phyloP scores from a whole-genome alignment of 106 monocot genomes.

The Triglochin maritima region DNA sequence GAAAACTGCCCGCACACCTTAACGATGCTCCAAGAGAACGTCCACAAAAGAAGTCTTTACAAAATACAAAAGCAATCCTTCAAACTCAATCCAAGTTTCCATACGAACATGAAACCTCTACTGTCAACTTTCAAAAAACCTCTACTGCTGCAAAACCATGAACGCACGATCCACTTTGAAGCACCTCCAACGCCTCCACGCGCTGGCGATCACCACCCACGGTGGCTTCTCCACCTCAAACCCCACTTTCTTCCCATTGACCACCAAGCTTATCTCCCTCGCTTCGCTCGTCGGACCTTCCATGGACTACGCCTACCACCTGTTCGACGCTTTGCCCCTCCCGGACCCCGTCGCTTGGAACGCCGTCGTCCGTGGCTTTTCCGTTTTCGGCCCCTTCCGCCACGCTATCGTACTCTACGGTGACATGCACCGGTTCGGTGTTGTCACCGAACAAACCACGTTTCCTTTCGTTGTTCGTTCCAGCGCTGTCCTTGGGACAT shows the following conservation, averaged over 20 bases:
- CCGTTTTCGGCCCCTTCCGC: conserved; percentile 5
- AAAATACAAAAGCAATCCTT: too few relatives aligned
- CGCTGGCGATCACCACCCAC: not conserved
- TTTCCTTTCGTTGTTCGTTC: conserved; percentile 9
- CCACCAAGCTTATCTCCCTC: conserved; percentile 10
- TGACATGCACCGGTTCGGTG: not conserved
- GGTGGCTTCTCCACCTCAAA: not conserved
- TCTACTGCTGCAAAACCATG: not conserved
- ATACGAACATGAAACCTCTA: too few relatives aligned
- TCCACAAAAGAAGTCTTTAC: too few relatives aligned
- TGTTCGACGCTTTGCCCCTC: conserved; percentile 9
- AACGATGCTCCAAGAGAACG: too few relatives aligned
- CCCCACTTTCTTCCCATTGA: not conserved
- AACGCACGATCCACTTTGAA: conserved; percentile 3
- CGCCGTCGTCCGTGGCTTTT: conserved; percentile 10
- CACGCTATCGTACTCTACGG: conserved; percentile 7
- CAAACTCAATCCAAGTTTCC: too few relatives aligned
- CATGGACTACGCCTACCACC: conserved; percentile 1
- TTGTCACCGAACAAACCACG: conserved; percentile 2
- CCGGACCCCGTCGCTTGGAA: conserved; percentile 5
- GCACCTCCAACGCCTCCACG: not conserved
- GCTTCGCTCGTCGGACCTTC: not conserved
- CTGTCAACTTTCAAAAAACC: too few relatives aligned
- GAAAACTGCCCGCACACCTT: too few relatives aligned
- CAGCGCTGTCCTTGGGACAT: not conserved